phyloP scores from a whole-genome alignment of 257 asterid species.

The Fraxinus pennsylvanica region DNA sequence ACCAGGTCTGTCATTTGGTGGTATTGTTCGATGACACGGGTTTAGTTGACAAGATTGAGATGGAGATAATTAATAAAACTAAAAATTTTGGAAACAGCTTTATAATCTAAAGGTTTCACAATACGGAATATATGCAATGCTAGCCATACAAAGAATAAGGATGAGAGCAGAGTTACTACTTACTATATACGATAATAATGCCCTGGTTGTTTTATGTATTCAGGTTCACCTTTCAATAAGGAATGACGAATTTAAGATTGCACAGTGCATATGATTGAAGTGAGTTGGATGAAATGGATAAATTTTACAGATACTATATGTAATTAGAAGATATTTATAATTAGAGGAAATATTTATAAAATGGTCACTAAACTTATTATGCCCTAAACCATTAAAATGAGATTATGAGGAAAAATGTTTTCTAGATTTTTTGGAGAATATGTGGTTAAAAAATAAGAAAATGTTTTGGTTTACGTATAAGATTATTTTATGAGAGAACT shows the following conservation, averaged over 20 bases:
- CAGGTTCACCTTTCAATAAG: neutral
- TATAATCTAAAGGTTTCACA: too few relatives aligned
- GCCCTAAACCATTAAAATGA: too few relatives aligned
- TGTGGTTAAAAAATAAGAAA: too few relatives aligned
- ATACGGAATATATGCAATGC: neutral
- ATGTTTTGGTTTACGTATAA: too few relatives aligned
- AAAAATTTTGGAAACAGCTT: too few relatives aligned
- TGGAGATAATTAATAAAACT: too few relatives aligned
- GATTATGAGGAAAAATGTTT: too few relatives aligned
- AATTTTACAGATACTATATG: neutral
- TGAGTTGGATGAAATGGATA: neutral
- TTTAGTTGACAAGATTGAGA: neutral
- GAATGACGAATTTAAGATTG: neutral
- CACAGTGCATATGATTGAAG: neutral
- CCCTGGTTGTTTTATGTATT: neutral
- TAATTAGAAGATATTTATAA: too few relatives aligned
- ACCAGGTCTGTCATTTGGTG: neutral
- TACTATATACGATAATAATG: neutral
- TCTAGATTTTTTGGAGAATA: too few relatives aligned
- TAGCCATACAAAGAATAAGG: neutral
- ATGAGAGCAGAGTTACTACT: neutral
- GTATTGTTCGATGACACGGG: neutral
- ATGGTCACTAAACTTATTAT: neutral
- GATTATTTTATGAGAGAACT: too few relatives aligned
- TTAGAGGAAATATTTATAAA: too few relatives aligned